Evolutionary conservation across 2,329 filamentous ascomycete genomes (phyloP), one percentile per base, ranked within the genome.

Genomic region (Reticulascus tulasneorum): DNA sequence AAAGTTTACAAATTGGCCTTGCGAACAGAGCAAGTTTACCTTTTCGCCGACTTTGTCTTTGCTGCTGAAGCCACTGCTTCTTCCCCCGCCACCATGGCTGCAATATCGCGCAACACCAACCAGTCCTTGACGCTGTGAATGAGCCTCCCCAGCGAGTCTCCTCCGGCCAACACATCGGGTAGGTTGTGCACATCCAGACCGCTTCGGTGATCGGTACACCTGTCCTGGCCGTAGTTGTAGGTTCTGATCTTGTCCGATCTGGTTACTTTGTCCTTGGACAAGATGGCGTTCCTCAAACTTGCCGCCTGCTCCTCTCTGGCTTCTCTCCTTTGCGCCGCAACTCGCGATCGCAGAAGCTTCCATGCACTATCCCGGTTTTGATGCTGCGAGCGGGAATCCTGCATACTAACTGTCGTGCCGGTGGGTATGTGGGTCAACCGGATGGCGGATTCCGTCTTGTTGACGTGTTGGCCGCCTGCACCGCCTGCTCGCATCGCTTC

Each of bases 361-460:
- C 93, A 96, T 2, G 93, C 93, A 42, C 80, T 81, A 43, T 89
- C 84, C 28, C 90, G 78, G 63, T 98, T 98, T 47, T 86, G 79
- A 49, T 86, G 81, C 66, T 98, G 93, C 27, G 88, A 95, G 36
- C 93, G 78, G 35, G 82, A 83, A 58, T 98, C 93, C 60, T 98
- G 93, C 75, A 97, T 94, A 10, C 82, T 83, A 11, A 97, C 90
- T 3, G 86, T 79, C 1, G 82, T 93, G 28, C 85, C 86, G 1
- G 89, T 94, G 3, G 93, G 93, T 7, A 84, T 63, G 66, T 98
- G 93, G 3, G 90, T 97, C 52, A 98, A 72, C 9, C 93, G 83
- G 43, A 98, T 86, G 4, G 93, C 93, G 20, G 88, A 95, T 66
- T 98, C 93, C 0, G 93, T 98, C 60, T 91, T 96, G 66, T 98